Conservation (phyloP, 306 rosid genomes). For the Castanospermum australe region DNA sequence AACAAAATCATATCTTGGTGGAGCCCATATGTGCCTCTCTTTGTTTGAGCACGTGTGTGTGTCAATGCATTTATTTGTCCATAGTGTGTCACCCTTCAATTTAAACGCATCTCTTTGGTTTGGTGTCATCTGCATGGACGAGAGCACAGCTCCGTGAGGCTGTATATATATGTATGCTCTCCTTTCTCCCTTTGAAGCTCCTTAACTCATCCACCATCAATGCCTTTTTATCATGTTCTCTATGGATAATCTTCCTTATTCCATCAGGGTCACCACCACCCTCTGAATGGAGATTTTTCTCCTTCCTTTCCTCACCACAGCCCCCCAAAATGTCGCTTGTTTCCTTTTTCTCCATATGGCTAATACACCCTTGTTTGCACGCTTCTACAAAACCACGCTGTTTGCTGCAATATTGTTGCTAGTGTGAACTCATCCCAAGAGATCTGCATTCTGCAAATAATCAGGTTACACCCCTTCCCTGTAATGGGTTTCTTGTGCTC, state of each 20-base stretch:
- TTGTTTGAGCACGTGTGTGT: too few relatives aligned
- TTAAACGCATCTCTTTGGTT: neutral
- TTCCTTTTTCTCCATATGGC: constrained; percentile 15
- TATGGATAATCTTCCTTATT: neutral
- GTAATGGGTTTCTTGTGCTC: neutral
- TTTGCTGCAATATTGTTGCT: neutral
- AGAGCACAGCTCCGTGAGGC: neutral
- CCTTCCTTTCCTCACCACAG: constrained; percentile 24
- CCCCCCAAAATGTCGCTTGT: constrained; percentile 31
- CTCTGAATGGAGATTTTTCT: constrained; percentile 26
- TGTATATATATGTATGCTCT: neutral
- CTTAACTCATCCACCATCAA: constrained; percentile 4
- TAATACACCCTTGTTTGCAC: neutral
- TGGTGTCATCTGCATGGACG: constrained; percentile 27
- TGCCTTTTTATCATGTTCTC: neutral
- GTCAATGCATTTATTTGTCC: neutral
- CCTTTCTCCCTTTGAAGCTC: neutral
- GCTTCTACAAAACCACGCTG: neutral
- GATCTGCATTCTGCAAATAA: constrained; percentile 30
- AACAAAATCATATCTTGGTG: neutral
- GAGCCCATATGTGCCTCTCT: neutral
- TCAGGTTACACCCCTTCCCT: constrained; percentile 23
- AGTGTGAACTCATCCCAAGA: constrained; percentile 14
- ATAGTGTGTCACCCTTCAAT: neutral
- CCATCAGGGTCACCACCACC: neutral